A percentile compares a stretch with the other conserved stretches of the same genome.
Conservation (phyloP, 1,139 yeast genomes). For the Waltiozyma solani region DNA sequence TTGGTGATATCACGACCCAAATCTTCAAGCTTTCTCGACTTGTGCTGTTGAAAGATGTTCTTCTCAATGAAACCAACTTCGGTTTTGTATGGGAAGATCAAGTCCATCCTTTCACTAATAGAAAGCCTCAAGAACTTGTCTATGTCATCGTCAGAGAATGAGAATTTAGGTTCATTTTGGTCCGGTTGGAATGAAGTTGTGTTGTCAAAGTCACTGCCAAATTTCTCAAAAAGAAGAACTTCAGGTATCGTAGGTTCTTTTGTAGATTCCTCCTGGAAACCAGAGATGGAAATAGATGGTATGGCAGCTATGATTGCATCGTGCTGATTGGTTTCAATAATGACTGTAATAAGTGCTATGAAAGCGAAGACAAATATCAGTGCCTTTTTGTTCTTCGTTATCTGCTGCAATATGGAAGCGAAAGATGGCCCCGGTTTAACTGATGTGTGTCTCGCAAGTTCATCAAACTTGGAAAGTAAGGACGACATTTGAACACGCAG, state of each 20-base stretch:
- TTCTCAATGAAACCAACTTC: slow-evolving; percentile 1
- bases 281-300: background rate
- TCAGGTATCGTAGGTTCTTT: too few relatives aligned
- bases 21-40: background rate
- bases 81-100: slow-evolving; percentile 5
- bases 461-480: background rate
- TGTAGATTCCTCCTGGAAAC: too few relatives aligned
- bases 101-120: slow-evolving; percentile 4
- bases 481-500: too few relatives aligned
- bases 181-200: background rate
- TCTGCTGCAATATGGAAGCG: background rate
- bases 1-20: slow-evolving; percentile 2
- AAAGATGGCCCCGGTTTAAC: background rate
- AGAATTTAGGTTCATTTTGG: background rate
- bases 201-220: too few relatives aligned
- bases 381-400: background rate
- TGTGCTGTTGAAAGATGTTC: slow-evolving; percentile 8
- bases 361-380: background rate
- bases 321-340: background rate
- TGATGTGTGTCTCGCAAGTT: background rate
- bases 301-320: background rate
- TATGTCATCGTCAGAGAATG: background rate
- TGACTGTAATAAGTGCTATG: background rate
- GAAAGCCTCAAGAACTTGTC: slow-evolving; percentile 5
- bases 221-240: too few relatives aligned